Evolutionary conservation across 306 rosid genomes (phyloP), one percentile per base, ranked within the genome.

Genomic region (Clitoria ternatea): DNA sequence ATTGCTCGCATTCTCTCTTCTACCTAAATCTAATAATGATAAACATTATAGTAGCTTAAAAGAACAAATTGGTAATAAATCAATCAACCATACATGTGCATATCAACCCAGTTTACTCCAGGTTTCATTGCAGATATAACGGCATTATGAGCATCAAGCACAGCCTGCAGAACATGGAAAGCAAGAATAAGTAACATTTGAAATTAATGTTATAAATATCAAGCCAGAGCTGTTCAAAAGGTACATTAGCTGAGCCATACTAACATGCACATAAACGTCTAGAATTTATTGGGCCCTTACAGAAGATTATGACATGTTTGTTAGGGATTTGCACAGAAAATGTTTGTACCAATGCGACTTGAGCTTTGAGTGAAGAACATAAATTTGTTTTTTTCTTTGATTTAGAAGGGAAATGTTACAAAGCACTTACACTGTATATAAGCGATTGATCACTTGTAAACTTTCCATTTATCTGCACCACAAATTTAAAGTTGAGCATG

Each of bases 61-160:
- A 69, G n/a, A n/a, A n/a, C n/a, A 49, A 54, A 54, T 15, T 24
- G 36, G 40, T 14, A 5, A 8, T 42, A 29, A 59, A n/a, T n/a
- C 49, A 64, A 33, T 30, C 23, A 26, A 65, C 37, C 97, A 35
- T 90, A 90, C 98, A 70, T 85, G 81, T 90, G 98, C 98, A 90
- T 88, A 64, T 85, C 90, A 52, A 84, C 80, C 98, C 98, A 92
- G 80, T 69, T 65, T 63, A 84, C 72, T 77, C 97, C 97, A 61
- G 98, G 96, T 76, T 76, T 92, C 91, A 90, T 87, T 23, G 79
- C 33, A 63, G 90, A 70, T 80, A 92, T 85, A 68, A 92, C 98
- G 53, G 85, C 89, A 85, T 92, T 54, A 22, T 92, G 97, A 77
- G 98, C 96, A 64, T 86, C 85, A 69, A 92, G 98, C 79, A 92